Evolutionary conservation across 2,329 filamentous ascomycete genomes (phyloP), one percentile per base, ranked within the genome.

Genomic region (Ceratocystis diversiconidia): DNA sequence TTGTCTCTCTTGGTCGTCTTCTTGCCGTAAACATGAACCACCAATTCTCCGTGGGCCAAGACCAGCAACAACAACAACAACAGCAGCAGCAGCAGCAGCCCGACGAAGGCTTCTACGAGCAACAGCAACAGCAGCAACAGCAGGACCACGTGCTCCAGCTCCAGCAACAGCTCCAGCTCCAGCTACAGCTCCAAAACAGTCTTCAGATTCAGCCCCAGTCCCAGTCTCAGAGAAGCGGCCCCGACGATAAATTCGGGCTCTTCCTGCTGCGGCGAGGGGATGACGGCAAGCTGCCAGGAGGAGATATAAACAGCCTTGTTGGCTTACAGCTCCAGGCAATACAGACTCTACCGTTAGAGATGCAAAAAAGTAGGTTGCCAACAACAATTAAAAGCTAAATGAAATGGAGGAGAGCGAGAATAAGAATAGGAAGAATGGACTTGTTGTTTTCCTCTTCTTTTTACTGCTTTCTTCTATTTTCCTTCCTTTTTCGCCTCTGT

Each of bases 101-200:
- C 22, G 65, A 66, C 28, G 65, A 66, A 61, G 65, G 65, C 30
- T 66, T 63, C 65, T 66, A 60, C 44, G 65, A 66, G 12, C 46
- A 55, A 15, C 61, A 48, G 61, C 61, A 61, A 44, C 59, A 62
- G 22, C 57, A 61, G 57, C 57, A 61, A 15, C 59, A 61, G 15
- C 43, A 48, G 19, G 61, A 17, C 22, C 61, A 62, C 12, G 22
- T 30, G 41, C 61, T n/a, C 2, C 61, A 62, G 22, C 52, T 30
- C 17, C 50, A 30, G 25, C 50, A 22, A 7, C 52, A 30, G 28
- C 52, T 57, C 22, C 52, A 57, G 22, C 52, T 57, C 22, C 52
- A 30, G 22, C 52, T 57, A 0, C 52, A 57, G 52, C 52, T 41
- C 1, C 36, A 41, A 41, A 41, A 52, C 17, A 52, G 48, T 19